These are phyloP conservation scores for Penicillium turbatum DNA, from an alignment of 495 filamentous ascomycete species.

Conservation along the genomic window DNA sequence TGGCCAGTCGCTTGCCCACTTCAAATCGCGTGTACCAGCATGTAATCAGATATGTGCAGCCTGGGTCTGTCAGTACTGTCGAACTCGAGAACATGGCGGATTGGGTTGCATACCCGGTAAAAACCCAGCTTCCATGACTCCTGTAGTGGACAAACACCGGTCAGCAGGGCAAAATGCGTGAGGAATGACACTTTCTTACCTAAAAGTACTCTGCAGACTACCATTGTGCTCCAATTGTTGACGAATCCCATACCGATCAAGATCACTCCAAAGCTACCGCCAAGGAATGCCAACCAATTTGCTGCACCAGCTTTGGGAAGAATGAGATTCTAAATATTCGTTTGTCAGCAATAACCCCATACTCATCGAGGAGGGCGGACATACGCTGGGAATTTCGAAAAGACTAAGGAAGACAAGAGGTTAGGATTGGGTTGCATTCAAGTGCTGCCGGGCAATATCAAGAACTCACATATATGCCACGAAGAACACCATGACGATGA, in stretches of 20 bases:
- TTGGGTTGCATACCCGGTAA: neutral
- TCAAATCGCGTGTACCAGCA: slow-evolving; percentile 1
- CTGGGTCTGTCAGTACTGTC: neutral
- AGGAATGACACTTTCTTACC: neutral
- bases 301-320: neutral
- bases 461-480: slow-evolving; percentile 1
- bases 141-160: neutral
- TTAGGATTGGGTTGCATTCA: neutral
- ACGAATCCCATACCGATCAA: slow-evolving; percentile 1
- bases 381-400: slow-evolving; percentile 1
- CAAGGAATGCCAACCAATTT: neutral
- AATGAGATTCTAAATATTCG: neutral
- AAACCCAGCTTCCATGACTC: neutral
- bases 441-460: neutral
- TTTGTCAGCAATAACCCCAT: neutral
- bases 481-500: neutral
- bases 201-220: neutral
- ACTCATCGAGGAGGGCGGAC: neutral
- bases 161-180: neutral
- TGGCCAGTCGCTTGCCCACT: neutral
- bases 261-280: neutral
- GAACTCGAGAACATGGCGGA: neutral
- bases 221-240: neutral
- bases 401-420: neutral
- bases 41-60: slow-evolving; percentile 1